Base-by-base conservation (phyloP, 441 rosid species). In the Eruca vesicaria region DNA sequence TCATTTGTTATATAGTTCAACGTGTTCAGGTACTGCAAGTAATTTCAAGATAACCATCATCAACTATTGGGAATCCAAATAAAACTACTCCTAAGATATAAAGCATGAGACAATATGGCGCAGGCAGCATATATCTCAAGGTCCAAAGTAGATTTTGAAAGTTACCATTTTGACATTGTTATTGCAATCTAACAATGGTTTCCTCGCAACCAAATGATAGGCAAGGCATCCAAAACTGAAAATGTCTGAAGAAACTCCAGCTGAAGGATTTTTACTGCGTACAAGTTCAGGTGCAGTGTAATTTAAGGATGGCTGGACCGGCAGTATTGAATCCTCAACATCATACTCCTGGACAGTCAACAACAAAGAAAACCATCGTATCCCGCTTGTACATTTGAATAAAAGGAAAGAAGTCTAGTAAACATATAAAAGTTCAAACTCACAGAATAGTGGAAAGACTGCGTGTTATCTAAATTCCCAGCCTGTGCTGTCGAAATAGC, bases 151-250 rank as follows among this genome's bases (percentile, higher is more conserved):
- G 69, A 70, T 31, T 41, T 38, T 21, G n/a, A 72, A 66, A 75
- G 70, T 63, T 91, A 93, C 98, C 97, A 92, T 92, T 78, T 92
- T 94, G 82, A 94, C 93, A 80, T 94, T 94, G 88, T 94, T 94
- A 81, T 92, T 88, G 86, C 97, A 92, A 71, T 92, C 88, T 64
- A 94, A 80, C 86, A 94, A 86, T 48, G 97, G 97, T 84, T 90
- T 92, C 79, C 78, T 85, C 71, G 96, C 83, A 81, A 90, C 86
- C 83, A 94, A 84, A 79, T 92, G 97, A 81, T 87, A 94, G 48
- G 93, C 92, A 76, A 94, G 85, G 72, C 97, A 94, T 77, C 92
- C 98, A 79, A 92, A 86, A 80, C 98, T 94, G 65, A 92, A 94
- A 83, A 94, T 87, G 82, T 94, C 98, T 23, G 97, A 89, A 36